A percentile compares a stretch with the other conserved stretches of the same genome.
Evolutionary conservation across 257 asterid species (phyloP).

Genomic region (Plantago major): DNA sequence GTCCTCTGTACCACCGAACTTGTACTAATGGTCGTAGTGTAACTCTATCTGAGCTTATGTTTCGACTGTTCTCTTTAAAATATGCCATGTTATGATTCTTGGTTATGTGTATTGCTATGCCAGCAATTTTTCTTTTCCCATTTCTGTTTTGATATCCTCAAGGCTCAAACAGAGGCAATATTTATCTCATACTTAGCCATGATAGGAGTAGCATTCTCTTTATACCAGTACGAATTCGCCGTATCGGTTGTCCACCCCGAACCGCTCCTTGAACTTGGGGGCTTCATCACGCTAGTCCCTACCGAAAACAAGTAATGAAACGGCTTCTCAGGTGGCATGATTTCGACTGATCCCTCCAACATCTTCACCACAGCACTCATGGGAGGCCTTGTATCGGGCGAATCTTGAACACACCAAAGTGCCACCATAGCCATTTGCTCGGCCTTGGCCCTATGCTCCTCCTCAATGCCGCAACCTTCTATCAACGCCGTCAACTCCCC

Average conservation of each 20-base stretch:
- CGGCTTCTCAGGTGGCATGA: conserved; percentile 37
- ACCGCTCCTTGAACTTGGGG: conserved; percentile 17
- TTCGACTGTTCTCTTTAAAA: no score
- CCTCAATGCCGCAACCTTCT: no score
- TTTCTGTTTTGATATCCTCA: background rate
- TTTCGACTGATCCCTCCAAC: conserved; percentile 40
- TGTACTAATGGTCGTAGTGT: no score
- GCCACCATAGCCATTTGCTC: conserved; percentile 24
- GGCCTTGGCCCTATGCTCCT: conserved; percentile 17
- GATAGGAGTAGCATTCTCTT: conserved; percentile 34
- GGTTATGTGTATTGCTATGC: no score
- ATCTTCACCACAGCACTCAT: conserved; percentile 37
- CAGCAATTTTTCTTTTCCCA: background rate
- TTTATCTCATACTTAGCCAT: conserved; percentile 34
- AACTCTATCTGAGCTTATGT: no score
- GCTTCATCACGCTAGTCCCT: conserved; percentile 22
- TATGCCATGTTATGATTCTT: no score
- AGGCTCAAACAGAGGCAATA: conserved; percentile 16
- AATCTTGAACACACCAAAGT: conserved; percentile 28
- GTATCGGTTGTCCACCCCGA: conserved; percentile 23
- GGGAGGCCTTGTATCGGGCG: conserved; percentile 20
- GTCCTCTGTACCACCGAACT: no score
- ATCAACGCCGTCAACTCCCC: no score
- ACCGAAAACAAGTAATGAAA: conserved; percentile 30
- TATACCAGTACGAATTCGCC: conserved; percentile 30